A percentile compares a stretch with the other conserved stretches of the same genome.
These are phyloP conservation scores for Entelexis sorbosivorans DNA, from an alignment of 1,139 yeast species.

Conservation along the genomic window DNA sequence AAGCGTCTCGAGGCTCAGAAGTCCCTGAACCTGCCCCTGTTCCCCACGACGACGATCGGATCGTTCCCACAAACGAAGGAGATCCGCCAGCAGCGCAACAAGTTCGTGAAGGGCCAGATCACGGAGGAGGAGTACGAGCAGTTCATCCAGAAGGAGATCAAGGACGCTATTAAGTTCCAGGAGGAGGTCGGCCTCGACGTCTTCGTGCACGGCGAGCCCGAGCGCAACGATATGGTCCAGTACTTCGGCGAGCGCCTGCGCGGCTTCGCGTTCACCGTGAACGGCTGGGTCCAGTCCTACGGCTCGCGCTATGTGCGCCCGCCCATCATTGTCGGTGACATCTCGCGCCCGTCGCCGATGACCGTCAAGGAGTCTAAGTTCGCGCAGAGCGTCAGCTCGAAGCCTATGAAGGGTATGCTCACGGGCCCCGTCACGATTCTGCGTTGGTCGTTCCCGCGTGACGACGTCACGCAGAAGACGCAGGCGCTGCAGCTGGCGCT, in stretches of 20 bases:
- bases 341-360: slow-evolving; percentile 97
- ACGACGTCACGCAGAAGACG: slow-evolving; percentile 84
- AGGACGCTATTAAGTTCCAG: slow-evolving; percentile 93
- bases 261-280: slow-evolving; percentile 95
- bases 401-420: slow-evolving; percentile 99
- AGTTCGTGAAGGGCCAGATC: slow-evolving; percentile 91
- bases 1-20: slow-evolving; percentile 81
- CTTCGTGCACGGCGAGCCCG: slow-evolving; percentile 99
- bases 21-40: slow-evolving; percentile 83
- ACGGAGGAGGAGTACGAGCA: slow-evolving; percentile 89
- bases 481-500: slow-evolving; percentile 96
- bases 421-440: slow-evolving; percentile 99
- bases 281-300: slow-evolving; percentile 99
- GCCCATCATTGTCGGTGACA: slow-evolving; percentile 97
- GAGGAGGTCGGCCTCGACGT: slow-evolving; percentile 97
- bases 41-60: slow-evolving; percentile 99
- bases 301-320: slow-evolving; percentile 99
- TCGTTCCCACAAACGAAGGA: slow-evolving; percentile 99
- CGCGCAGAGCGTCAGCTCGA: slow-evolving; percentile 90
- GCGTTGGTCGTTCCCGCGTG: slow-evolving; percentile 99
- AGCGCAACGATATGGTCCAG: slow-evolving; percentile 99
- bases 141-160: slow-evolving; percentile 94
- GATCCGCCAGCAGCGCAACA: slow-evolving; percentile 96
- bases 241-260: slow-evolving; percentile 98
- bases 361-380: slow-evolving; percentile 97